Evolutionary conservation across 2,329 filamentous ascomycete species (phyloP).

Genomic region (Nemania sp.): DNA sequence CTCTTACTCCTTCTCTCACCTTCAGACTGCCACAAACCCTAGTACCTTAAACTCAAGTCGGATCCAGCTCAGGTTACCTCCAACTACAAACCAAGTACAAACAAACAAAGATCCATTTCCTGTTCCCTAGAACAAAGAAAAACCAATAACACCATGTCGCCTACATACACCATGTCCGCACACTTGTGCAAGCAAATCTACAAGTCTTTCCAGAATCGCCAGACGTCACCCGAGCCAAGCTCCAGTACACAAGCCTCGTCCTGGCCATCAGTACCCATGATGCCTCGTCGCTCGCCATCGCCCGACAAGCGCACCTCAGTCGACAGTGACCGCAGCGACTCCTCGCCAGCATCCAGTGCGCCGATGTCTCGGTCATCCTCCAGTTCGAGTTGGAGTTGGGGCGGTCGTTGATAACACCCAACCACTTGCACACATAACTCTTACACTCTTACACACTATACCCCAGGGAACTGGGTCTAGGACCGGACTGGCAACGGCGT

Average conservation of each 20-base stretch:
- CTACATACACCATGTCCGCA: conserved; percentile 71
- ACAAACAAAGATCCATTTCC: background rate
- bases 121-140: background rate
- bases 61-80: background rate
- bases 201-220: conserved; percentile 67
- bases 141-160: conserved; percentile 60
- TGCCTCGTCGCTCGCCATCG: conserved; percentile 52
- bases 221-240: conserved; percentile 53
- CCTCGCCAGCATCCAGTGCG: conserved; percentile 37
- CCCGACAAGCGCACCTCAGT: conserved; percentile 60
- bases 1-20: background rate
- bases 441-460: conserved; percentile 7
- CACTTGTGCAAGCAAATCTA: conserved; percentile 71
- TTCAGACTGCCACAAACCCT: background rate
- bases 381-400: conserved; percentile 52
- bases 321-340: conserved; percentile 59
- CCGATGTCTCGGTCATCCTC: conserved; percentile 51
- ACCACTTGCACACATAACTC: background rate
- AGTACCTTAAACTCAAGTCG: background rate
- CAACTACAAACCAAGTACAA: too few species aligned
- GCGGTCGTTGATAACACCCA: conserved; percentile 40
- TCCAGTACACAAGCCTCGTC: conserved; percentile 43
- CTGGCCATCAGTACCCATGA: conserved; percentile 22
- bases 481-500: conserved; percentile 14
- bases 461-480: conserved; percentile 9